Base-by-base conservation (phyloP, 441 rosid species). In the Gossypium armourianum region DNA sequence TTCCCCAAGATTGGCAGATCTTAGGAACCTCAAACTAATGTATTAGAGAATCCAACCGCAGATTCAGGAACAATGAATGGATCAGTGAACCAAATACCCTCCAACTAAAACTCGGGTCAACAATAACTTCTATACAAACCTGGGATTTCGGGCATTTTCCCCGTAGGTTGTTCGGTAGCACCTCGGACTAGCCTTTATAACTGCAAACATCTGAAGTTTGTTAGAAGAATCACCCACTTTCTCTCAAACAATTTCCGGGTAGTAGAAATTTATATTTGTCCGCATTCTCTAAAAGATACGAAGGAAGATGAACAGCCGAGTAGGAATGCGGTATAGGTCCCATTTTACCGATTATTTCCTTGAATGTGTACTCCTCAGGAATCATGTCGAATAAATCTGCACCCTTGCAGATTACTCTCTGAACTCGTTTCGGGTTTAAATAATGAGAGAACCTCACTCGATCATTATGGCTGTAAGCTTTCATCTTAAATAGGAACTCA, bases 251-350 rank as follows among this genome's bases (percentile, higher is more conserved):
- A 74, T 88, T 84, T 53, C 97, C 98, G 2, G 98, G 98, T 76
- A 93, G 78, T 40, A 93, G 96, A 66, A 85, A 93, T 69, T 83
- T 91, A 71, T 87, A 93, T 74, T 87, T 79, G 2, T 89, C 94
- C 0, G 98, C 89, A 4, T 91, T 89, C 75, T 93, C 94, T 43
- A 93, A 70, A 56, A 93, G 86, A 82, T 84, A 86, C 0, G 94
- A 82, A 32, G 98, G 98, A 58, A 93, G 91, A 81, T 93, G 96
- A 76, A 93, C 97, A 0, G 89, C 98, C 2, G 98, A 93, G 82
- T 73, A 93, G 15, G 98, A 93, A 83, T 85, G 96, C 1, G 97
- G 96, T 26, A 93, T 84, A 10, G 98, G 90, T 70, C 98, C 98
- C 98, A 93, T 87, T 77, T 93, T 93, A 50, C 94, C 92, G 4